Base-by-base conservation (phyloP, 2,329 filamentous ascomycete species). In the Bimuria novae-zelandiae region DNA sequence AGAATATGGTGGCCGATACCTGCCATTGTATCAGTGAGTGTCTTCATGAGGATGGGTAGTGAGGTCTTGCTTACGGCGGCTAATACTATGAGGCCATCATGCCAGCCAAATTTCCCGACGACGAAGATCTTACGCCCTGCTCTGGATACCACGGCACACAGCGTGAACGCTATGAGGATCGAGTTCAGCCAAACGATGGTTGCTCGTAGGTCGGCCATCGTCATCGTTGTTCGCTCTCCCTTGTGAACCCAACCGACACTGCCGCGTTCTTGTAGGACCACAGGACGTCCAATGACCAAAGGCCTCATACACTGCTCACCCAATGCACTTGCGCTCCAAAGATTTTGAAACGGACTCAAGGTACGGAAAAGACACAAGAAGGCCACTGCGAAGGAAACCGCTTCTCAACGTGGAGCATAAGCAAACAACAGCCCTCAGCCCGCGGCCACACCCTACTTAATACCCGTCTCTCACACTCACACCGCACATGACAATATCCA, bases 61-160 rank as follows among this genome's bases (percentile, higher is more conserved):
- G 29, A 40, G 12, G 39, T 29, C 14, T 37, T 22, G 22, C 5
- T 39, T 52, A 65, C 51, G 4, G 60, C 61, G 10, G 65, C 65
- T 8, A 67, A 16, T 12, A 59, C 53, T 22, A 68, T 64, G 27
- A 70, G 56, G 66, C 64, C 57, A 64, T 69, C 67, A 49, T 70
- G 62, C 59, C 61, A 65, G 35, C 56, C 57, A 35, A 63, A 68
- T 17, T 49, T 61, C 14, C 64, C 49, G 35, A 69, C 52, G 10
- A 67, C 49, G 27, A 63, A 59, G 4, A 63, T 35, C 17, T 64
- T 59, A 29, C 66, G 57, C 10, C 61, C 63, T 6, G 63, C 45
- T 46, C 66, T 57, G 37, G 64, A 64, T 25, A 55, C 55, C 7
- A 67, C 59, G 8, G 67, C 66, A 4, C 53, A 41, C 11, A 61